Conservation (phyloP, 2,329 filamentous ascomycete genomes). For the Calonectria montana region DNA sequence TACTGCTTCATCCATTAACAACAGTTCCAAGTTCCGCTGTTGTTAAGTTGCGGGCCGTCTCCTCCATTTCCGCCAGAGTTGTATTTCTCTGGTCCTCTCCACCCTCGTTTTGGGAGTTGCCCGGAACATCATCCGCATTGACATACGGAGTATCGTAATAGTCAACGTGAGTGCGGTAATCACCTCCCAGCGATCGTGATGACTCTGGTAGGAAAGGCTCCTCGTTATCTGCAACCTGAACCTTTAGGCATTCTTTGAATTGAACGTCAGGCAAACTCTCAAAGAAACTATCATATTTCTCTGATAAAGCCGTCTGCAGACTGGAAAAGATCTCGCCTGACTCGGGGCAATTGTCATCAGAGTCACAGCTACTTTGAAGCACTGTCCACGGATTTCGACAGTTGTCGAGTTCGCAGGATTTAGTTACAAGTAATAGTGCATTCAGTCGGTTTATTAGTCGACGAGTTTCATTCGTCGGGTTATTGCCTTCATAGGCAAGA, state of each 20-base stretch:
- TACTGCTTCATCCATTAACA: not conserved
- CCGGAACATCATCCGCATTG: not conserved
- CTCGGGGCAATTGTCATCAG: not conserved
- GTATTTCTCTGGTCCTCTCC: conserved; percentile 7
- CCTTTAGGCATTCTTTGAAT: conserved; percentile 23
- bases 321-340: not conserved
- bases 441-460: conserved; percentile 61
- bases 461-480: conserved; percentile 31
- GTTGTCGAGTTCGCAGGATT: conserved; percentile 64
- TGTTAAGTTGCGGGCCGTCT: conserved; percentile 10
- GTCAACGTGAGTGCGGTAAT: conserved; percentile 9
- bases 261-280: conserved; percentile 11
- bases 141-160: conserved; percentile 2
- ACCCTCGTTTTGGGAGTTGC: not conserved
- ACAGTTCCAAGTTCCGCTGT: not conserved
- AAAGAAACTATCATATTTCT: conserved; percentile 23
- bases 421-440: conserved; percentile 67
- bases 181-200: conserved; percentile 2
- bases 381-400: conserved; percentile 66
- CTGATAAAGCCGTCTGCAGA: conserved; percentile 16
- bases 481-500: not conserved
- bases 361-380: conserved; percentile 14
- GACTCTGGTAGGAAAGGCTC: conserved; percentile 15
- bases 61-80: conserved; percentile 7
- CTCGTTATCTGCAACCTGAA: conserved; percentile 20